Conservation (phyloP, 2,329 filamentous ascomycete genomes). For the Periconia macrospinosa region DNA sequence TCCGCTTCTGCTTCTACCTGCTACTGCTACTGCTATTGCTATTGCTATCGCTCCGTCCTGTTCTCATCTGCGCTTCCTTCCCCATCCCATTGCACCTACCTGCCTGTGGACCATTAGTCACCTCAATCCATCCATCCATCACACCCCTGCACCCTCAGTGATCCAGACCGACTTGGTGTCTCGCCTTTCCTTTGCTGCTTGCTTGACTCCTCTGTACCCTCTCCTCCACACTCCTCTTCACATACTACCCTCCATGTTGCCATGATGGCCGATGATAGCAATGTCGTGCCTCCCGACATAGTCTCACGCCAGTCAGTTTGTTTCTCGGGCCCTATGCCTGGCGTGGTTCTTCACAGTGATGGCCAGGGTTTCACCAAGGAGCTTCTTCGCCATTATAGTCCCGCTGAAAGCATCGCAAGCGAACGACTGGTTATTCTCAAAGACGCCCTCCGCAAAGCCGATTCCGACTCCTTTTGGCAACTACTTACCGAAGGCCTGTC, state of each 20-base stretch:
- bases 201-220: not conserved
- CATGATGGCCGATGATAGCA: slow-evolving; percentile 34
- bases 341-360: slow-evolving; percentile 48
- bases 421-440: slow-evolving; percentile 65
- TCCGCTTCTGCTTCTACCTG: too few species aligned
- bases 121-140: not conserved
- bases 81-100: too few species aligned
- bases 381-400: slow-evolving; percentile 35
- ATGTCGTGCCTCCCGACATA: slow-evolving; percentile 40
- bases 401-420: slow-evolving; percentile 61
- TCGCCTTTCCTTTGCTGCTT: slow-evolving; percentile 1
- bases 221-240: not conserved
- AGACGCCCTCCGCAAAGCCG: slow-evolving; percentile 53
- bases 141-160: not conserved
- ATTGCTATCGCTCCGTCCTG: too few species aligned
- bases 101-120: not conserved
- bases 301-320: slow-evolving; percentile 48
- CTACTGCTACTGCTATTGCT: too few species aligned
- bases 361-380: slow-evolving; percentile 47
- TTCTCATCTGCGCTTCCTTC: too few species aligned
- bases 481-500: slow-evolving; percentile 66
- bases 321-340: slow-evolving; percentile 44
- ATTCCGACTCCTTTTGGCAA: slow-evolving; percentile 65
- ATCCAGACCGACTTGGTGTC: not conserved
- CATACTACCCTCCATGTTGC: slow-evolving; percentile 17